phyloP scores from a whole-genome alignment of 2,329 filamentous ascomycete genomes.

The Exophiala sideris region DNA sequence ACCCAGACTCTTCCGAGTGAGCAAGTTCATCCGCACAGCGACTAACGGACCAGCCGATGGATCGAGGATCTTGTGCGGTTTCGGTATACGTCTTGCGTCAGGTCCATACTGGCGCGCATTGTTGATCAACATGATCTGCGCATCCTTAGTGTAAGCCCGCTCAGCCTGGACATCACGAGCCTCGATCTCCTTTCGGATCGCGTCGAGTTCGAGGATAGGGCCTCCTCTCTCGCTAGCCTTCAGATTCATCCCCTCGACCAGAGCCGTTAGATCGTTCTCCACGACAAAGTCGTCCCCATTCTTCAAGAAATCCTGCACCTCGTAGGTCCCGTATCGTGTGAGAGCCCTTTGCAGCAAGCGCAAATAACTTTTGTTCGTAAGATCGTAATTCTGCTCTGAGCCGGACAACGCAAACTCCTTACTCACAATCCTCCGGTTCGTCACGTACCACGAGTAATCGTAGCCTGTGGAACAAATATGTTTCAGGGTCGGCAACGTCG shows the following conservation, averaged over 20 bases:
- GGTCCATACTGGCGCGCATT: conserved; percentile 57
- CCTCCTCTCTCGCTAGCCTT: conserved; percentile 47
- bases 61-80: conserved; percentile 55
- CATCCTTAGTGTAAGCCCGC: conserved; percentile 58
- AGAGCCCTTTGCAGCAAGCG: conserved; percentile 53
- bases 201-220: conserved; percentile 46
- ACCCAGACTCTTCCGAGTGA: conserved; percentile 61
- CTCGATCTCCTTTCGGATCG: conserved; percentile 49
- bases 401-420: conserved; percentile 61
- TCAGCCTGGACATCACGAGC: conserved; percentile 55
- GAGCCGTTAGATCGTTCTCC: conserved; percentile 53
- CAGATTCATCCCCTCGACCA: conserved; percentile 59
- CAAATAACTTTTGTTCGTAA: conserved; percentile 57
- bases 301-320: conserved; percentile 58
- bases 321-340: conserved; percentile 50
- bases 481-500: conserved; percentile 57
- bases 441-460: conserved; percentile 63
- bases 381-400: conserved; percentile 61
- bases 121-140: conserved; percentile 60
- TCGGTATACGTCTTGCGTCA: conserved; percentile 53
- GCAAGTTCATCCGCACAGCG: conserved; percentile 58
- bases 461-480: conserved; percentile 60
- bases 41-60: conserved; percentile 57
- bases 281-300: conserved; percentile 60
- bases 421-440: conserved; percentile 58